Percentiles rank a stretch among this genome's conserved stretches.
Conservation (phyloP, 2,329 filamentous ascomycete species). For the Arthrobotrys conoides region DNA sequence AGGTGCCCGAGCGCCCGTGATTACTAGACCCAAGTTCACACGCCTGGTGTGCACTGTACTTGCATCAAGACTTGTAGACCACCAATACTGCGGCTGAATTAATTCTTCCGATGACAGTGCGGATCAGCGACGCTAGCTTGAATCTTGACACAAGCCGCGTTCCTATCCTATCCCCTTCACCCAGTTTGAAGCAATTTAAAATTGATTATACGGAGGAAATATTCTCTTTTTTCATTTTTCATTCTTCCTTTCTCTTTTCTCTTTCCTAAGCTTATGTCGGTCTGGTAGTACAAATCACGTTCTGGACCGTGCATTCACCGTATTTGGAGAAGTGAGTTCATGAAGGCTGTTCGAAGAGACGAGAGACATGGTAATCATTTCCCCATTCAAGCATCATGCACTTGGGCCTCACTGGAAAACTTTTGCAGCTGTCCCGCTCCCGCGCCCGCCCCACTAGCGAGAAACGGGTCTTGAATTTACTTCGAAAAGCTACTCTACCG, state of each 20-base stretch:
- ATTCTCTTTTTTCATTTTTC: not conserved
- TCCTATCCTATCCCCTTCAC: conserved; percentile 8
- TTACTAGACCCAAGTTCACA: conserved; percentile 44
- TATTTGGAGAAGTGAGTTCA: conserved; percentile 16
- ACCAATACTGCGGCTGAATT: conserved; percentile 56
- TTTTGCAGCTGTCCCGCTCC: conserved; percentile 46
- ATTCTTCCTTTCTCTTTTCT: not conserved
- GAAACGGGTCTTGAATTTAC: conserved; percentile 23
- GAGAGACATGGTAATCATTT: conserved; percentile 33
- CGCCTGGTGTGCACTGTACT: conserved; percentile 19
- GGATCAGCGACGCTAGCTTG: conserved; percentile 42
- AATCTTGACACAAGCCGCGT: conserved; percentile 26
- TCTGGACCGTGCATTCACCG: conserved; percentile 29
- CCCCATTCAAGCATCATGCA: conserved; percentile 20
- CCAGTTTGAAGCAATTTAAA: conserved; percentile 24
- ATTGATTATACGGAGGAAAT: conserved; percentile 13
- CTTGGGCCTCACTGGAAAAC: conserved; percentile 16
- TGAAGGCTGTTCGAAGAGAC: conserved; percentile 10
- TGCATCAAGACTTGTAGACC: conserved; percentile 18
- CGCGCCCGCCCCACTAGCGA: conserved; percentile 44
- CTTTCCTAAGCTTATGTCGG: not conserved
- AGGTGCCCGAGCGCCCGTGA: conserved; percentile 36
- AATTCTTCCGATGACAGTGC: conserved; percentile 52
- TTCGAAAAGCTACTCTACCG: not conserved
- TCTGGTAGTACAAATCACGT: conserved; percentile 24